These are phyloP conservation scores for Colletotrichum sp. DNA, from an alignment of 2,329 filamentous ascomycete genomes.

Conservation along the genomic window DNA sequence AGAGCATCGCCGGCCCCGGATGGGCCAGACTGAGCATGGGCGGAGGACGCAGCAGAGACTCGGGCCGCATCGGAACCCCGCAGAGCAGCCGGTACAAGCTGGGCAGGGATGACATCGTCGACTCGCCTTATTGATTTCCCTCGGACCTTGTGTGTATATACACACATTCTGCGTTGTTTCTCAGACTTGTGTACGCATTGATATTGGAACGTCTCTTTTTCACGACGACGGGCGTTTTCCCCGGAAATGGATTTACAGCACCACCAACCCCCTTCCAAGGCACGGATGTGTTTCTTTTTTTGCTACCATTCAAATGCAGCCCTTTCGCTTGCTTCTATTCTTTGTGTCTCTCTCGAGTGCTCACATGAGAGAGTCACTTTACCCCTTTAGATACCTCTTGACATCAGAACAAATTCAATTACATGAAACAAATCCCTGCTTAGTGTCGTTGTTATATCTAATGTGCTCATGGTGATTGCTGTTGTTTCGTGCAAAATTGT, in stretches of 20 bases:
- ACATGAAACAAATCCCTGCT: not conserved
- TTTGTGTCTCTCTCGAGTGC: not conserved
- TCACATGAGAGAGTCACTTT: not conserved
- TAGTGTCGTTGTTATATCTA: not conserved
- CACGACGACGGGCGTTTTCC: not conserved
- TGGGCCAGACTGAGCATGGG: slow-evolving; percentile 48
- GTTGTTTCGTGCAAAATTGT: not conserved
- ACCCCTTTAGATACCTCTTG: not conserved
- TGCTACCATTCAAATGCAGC: not conserved
- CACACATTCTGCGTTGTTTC: not conserved
- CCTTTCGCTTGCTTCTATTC: not conserved
- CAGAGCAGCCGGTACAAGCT: slow-evolving; percentile 73
- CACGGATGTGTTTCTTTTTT: not conserved
- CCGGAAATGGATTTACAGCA: not conserved
- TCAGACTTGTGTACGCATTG: not conserved
- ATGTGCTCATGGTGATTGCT: not conserved
- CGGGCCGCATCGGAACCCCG: slow-evolving; percentile 55
- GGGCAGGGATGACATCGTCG: slow-evolving; percentile 82
- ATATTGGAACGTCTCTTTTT: not conserved
- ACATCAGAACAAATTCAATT: not conserved
- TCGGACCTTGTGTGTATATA: too few relatives aligned
- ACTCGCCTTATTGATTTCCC: slow-evolving; percentile 60
- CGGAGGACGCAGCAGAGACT: slow-evolving; percentile 43
- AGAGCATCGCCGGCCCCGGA: slow-evolving; percentile 79
- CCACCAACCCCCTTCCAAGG: not conserved